Percentiles rank a stretch among this genome's conserved stretches.
Conservation (phyloP, 1,284 basidiomycete species). For the Phlebopus sp. region DNA sequence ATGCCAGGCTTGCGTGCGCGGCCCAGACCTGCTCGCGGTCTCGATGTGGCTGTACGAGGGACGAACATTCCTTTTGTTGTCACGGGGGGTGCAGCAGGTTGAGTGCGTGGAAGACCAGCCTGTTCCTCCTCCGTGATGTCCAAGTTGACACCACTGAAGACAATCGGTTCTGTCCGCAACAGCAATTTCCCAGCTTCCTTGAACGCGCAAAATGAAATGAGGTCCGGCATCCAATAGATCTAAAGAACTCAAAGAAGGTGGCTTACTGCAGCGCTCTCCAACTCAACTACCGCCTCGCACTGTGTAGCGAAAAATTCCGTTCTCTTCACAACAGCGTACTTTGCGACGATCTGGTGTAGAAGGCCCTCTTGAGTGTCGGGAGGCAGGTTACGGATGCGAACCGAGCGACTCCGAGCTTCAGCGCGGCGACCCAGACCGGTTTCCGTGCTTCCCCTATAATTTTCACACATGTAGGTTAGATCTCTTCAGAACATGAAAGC, state of each 20-base stretch:
- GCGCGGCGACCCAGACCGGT: slow-evolving; percentile 57
- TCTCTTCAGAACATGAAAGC: neutral
- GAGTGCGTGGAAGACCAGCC: slow-evolving; percentile 30
- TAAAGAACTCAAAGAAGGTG: neutral
- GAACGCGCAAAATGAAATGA: slow-evolving; percentile 6
- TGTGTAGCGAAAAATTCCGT: slow-evolving; percentile 71
- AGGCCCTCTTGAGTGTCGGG: slow-evolving; percentile 77
- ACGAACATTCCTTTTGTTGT: slow-evolving; percentile 55
- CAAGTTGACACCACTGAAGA: slow-evolving; percentile 59
- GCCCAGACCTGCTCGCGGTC: slow-evolving; percentile 69
- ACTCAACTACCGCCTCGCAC: slow-evolving; percentile 74
- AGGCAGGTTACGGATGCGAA: slow-evolving; percentile 77
- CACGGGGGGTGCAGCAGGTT: slow-evolving; percentile 38
- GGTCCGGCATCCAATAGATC: neutral
- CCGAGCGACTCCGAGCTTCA: slow-evolving; percentile 66
- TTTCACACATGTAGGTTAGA: neutral
- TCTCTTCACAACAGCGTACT: slow-evolving; percentile 67
- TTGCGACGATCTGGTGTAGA: slow-evolving; percentile 84
- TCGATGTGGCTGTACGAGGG: slow-evolving; percentile 58
- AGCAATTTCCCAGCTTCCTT: slow-evolving; percentile 81
- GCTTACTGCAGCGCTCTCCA: slow-evolving; percentile 71
- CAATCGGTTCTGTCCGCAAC: slow-evolving; percentile 63
- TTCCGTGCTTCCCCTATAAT: slow-evolving; percentile 42
- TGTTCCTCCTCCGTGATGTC: slow-evolving; percentile 60
- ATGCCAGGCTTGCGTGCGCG: slow-evolving; percentile 38